A percentile compares a stretch with the other conserved stretches of the same genome.
Conservation (phyloP, 371 early-diverging fungal genomes). For the Nosema muscidifuracis region DNA sequence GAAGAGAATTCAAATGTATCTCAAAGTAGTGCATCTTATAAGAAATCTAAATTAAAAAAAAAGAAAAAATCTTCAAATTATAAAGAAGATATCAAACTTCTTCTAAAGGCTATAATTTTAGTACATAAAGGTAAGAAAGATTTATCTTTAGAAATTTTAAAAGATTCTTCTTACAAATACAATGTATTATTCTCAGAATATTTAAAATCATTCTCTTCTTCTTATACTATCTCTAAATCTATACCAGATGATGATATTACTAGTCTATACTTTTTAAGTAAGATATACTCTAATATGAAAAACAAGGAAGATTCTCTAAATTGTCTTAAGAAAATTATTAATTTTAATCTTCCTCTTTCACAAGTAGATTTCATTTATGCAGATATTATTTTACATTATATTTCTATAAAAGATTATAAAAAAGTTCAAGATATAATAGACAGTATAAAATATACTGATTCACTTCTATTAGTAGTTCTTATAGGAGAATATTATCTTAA, state of each 20-base stretch:
- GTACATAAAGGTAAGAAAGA: conserved; percentile 4
- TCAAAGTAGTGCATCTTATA: background rate
- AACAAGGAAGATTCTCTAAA: conserved; percentile 2
- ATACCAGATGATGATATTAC: conserved; percentile 19
- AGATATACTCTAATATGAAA: conserved; percentile 7
- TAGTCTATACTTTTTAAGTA: conserved; percentile 5
- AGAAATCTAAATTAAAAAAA: conserved; percentile 1
- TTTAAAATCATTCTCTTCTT: background rate
- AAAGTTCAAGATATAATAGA: background rate
- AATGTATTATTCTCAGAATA: background rate
- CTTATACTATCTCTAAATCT: background rate
- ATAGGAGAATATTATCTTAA: conserved; percentile 21
- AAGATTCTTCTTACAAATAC: conserved; percentile 20
- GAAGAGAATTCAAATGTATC: background rate
- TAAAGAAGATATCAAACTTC: conserved; percentile 5
- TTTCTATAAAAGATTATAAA: background rate
- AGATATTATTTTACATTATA: conserved; percentile 13
- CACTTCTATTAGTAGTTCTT: conserved; percentile 1
- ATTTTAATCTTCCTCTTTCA: background rate
- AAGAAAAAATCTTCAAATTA: background rate
- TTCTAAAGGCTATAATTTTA: background rate
- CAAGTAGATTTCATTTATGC: background rate
- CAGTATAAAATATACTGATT: background rate
- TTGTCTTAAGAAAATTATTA: background rate
- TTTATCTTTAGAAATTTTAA: conserved; percentile 4